Conservation (phyloP, 192 early-diverging fungal genomes). For the Entophlyctis luteolus region DNA sequence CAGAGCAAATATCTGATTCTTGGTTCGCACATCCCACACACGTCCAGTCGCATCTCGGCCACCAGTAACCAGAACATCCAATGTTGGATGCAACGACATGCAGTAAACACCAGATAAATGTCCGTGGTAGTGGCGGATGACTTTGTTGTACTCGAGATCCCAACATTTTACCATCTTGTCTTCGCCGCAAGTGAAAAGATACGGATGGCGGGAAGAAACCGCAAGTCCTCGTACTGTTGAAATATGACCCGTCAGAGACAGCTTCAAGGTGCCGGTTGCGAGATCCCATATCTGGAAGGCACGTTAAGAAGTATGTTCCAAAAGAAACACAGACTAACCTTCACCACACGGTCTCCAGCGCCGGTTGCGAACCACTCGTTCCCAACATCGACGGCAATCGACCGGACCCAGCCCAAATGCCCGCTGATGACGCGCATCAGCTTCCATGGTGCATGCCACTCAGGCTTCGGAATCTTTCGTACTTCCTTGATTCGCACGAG, state of each 20-base stretch:
- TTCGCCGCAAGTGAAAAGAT: slow-evolving; percentile 94
- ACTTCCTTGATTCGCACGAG: slow-evolving; percentile 51
- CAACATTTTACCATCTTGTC: slow-evolving; percentile 99
- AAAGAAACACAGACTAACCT: slow-evolving; percentile 57
- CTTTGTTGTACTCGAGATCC: slow-evolving; percentile 99
- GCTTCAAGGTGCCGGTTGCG: slow-evolving; percentile 90
- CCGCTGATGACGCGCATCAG: slow-evolving; percentile 93
- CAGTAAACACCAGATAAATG: slow-evolving; percentile 94
- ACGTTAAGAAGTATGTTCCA: too few species aligned
- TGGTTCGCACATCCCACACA: slow-evolving; percentile 99
- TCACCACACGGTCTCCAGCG: slow-evolving; percentile 95
- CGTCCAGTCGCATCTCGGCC: slow-evolving; percentile 92
- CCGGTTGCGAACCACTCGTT: slow-evolving; percentile 99
- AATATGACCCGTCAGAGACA: slow-evolving; percentile 96
- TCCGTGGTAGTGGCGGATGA: slow-evolving; percentile 97
- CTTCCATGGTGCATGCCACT: slow-evolving; percentile 99
- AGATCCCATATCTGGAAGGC: slow-evolving; percentile 99
- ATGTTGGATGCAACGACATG: slow-evolving; percentile 84
- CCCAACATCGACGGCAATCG: slow-evolving; percentile 85
- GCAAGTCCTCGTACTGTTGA: slow-evolving; percentile 90
- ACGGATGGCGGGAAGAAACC: slow-evolving; percentile 91
- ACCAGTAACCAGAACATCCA: slow-evolving; percentile 90
- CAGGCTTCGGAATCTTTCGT: slow-evolving; percentile 63
- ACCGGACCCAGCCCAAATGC: slow-evolving; percentile 94
- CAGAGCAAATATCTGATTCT: slow-evolving; percentile 82